Conservation (phyloP, 352 stramenopile genomes). For the Globisporangium viniferum region DNA sequence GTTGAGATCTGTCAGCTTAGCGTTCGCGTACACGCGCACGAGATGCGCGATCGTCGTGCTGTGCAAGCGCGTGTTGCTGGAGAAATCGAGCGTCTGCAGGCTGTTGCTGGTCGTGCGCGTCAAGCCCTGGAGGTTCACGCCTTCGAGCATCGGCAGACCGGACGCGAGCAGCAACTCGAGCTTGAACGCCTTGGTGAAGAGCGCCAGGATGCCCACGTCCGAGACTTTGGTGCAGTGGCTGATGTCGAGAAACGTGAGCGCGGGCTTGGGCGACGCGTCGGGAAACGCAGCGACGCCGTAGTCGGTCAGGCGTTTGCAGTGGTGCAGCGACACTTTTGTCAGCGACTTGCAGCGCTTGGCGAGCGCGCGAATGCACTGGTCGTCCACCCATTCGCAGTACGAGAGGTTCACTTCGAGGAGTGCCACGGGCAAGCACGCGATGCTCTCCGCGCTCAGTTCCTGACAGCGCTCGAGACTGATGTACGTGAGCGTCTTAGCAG, state of each 20-base stretch:
- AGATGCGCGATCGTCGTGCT: constrained; percentile 40
- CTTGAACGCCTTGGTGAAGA: constrained; percentile 39
- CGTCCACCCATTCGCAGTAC: constrained; percentile 68
- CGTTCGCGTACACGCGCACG: constrained; percentile 29
- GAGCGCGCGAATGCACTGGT: constrained; percentile 42
- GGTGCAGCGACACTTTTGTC: constrained; percentile 30
- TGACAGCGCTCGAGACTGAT: constrained; percentile 26
- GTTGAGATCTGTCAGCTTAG: constrained; percentile 38
- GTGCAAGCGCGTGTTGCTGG: constrained; percentile 34
- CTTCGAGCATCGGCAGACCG: constrained; percentile 52
- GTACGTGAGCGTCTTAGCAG: neutral
- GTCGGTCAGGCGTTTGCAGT: constrained; percentile 62
- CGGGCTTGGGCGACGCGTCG: constrained; percentile 24
- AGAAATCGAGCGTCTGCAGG: constrained; percentile 35
- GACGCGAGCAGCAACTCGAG: constrained; percentile 34
- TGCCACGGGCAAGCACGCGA: constrained; percentile 15
- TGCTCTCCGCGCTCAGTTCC: constrained; percentile 13
- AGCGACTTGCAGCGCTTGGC: constrained; percentile 35
- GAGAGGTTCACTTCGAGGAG: constrained; percentile 54
- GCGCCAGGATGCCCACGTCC: constrained; percentile 51
- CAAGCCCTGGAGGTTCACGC: constrained; percentile 53
- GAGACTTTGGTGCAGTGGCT: constrained; percentile 53
- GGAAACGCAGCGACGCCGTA: constrained; percentile 61
- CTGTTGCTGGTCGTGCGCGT: constrained; percentile 23
- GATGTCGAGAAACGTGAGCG: constrained; percentile 50